These are phyloP conservation scores for Spinacia oleracea DNA, from an alignment of 179 eudicot species.

Conservation along the genomic window DNA sequence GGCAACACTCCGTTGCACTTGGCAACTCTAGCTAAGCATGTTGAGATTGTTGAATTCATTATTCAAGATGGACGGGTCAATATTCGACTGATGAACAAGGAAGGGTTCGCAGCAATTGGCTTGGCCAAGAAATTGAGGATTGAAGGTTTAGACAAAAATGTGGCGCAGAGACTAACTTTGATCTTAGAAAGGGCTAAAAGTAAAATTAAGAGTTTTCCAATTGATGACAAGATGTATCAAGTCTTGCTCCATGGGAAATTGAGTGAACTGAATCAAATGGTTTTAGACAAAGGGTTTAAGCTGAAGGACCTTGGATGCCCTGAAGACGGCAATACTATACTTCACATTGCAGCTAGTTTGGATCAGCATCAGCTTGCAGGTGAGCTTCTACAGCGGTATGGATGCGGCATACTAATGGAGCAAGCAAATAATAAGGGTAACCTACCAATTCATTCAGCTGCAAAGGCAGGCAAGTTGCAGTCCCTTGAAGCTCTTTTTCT, in stretches of 20 bases:
- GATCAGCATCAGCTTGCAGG: background rate
- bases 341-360: background rate
- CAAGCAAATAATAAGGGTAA: background rate
- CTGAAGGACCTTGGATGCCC: background rate
- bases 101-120: background rate
- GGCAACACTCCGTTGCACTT: conserved; percentile 4
- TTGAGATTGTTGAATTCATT: background rate
- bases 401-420: background rate
- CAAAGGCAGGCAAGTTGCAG: background rate
- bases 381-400: background rate
- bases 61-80: background rate
- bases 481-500: background rate
- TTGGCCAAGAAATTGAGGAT: background rate
- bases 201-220: too few species aligned
- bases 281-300: background rate
- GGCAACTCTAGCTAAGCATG: background rate
- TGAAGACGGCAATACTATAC: background rate
- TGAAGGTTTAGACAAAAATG: background rate
- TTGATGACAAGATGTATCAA: too few species aligned
- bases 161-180: background rate
- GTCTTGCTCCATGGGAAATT: too few species aligned
- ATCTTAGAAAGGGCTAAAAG: too few species aligned
- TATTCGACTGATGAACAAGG: background rate
- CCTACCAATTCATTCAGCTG: conserved; percentile 5
- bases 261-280: too few species aligned